Evolutionary conservation across 805 yeast genomes (phyloP).

Genomic region (Starmerella vaccinii): DNA sequence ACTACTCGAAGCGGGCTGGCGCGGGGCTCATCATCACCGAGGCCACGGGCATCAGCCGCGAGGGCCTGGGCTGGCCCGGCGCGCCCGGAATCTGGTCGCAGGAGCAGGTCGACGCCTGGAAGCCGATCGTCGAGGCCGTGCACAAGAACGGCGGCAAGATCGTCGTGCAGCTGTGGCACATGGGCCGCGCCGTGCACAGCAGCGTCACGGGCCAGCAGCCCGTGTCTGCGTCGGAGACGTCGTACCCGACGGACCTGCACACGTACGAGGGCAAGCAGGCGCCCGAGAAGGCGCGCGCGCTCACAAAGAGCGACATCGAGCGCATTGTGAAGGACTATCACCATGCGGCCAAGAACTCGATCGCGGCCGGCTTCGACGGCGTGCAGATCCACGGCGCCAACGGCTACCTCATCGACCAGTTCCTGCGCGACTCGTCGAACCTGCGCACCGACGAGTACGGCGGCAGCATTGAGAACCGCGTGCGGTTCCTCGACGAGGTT

Average conservation of each 20-base stretch:
- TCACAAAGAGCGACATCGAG: background rate
- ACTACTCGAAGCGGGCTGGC: background rate
- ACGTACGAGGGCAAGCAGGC: background rate
- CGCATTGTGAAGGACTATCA: background rate
- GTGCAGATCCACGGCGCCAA: slow-evolving; percentile 1
- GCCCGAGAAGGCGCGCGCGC: background rate
- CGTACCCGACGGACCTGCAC: background rate
- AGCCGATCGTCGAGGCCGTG: background rate
- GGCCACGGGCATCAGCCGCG: background rate
- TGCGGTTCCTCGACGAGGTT: background rate
- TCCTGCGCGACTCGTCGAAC: background rate
- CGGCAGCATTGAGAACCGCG: slow-evolving; percentile 3
- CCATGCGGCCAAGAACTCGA: background rate
- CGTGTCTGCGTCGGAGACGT: background rate
- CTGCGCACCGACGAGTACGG: background rate
- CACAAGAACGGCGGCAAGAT: slow-evolving; percentile 1
- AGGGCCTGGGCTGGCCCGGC: background rate
- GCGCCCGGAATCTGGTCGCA: background rate
- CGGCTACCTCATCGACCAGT: background rate
- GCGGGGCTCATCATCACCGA: background rate
- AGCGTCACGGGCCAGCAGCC: background rate
- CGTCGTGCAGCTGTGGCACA: background rate
- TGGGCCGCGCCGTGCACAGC: slow-evolving; percentile 3
- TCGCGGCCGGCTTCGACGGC: background rate
- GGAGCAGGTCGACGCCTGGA: background rate